Conservation (phyloP, 148 eudicot species). For the Arbutus unedo region DNA sequence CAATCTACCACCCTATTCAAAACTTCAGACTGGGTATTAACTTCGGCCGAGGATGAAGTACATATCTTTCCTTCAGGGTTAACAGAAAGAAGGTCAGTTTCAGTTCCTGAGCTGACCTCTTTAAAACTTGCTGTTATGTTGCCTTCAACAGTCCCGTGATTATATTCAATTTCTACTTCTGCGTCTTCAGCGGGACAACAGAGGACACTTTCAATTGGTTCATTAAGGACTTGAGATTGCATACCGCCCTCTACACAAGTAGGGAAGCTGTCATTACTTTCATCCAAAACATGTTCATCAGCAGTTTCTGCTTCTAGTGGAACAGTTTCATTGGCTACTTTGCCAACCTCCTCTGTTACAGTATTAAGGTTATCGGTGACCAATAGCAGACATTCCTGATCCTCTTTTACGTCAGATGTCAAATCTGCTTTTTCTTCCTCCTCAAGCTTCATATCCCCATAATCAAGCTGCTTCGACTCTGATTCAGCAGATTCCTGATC, state of each 20-base stretch:
- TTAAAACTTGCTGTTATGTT: slow-evolving; percentile 20
- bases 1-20: slow-evolving; percentile 16
- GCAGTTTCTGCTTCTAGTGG: slow-evolving; percentile 9
- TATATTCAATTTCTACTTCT: slow-evolving; percentile 24
- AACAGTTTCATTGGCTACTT: slow-evolving; percentile 22
- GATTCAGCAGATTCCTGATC: slow-evolving; percentile 18
- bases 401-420: slow-evolving; percentile 15
- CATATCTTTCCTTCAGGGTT: slow-evolving; percentile 20
- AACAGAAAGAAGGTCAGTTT: slow-evolving; percentile 32
- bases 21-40: slow-evolving; percentile 19
- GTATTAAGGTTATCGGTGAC: slow-evolving; percentile 5
- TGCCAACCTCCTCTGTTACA: slow-evolving; percentile 15
- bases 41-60: slow-evolving; percentile 13
- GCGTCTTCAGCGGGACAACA: slow-evolving; percentile 19
- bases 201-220: background rate
- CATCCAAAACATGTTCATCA: background rate
- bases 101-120: slow-evolving; percentile 23
- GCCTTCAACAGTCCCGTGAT: slow-evolving; percentile 21
- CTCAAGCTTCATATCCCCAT: slow-evolving; percentile 24
- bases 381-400: slow-evolving; percentile 15
- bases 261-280: slow-evolving; percentile 7
- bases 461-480: slow-evolving; percentile 15
- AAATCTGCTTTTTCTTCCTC: slow-evolving; percentile 25
- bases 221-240: background rate
- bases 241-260: background rate